Conservation (phyloP, 495 filamentous ascomycete species). For the Parmelia sp. region DNA sequence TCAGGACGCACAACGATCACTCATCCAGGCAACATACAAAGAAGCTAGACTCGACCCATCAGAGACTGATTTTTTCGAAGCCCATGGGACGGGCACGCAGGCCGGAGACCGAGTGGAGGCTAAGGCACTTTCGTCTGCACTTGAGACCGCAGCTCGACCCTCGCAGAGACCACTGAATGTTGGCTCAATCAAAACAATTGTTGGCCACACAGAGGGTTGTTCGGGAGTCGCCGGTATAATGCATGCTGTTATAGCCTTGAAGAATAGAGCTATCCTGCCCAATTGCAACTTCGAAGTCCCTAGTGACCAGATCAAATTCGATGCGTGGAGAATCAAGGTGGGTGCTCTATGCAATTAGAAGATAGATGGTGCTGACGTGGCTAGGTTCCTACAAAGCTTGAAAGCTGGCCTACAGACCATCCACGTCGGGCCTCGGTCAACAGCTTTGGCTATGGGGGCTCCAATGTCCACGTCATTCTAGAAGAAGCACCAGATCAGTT, state of each 20-base stretch:
- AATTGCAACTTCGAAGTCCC: slow-evolving; percentile 43
- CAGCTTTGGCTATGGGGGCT: slow-evolving; percentile 45
- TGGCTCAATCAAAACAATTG: slow-evolving; percentile 50
- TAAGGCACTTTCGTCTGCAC: slow-evolving; percentile 8
- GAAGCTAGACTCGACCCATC: slow-evolving; percentile 19
- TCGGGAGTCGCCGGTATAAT: slow-evolving; percentile 49
- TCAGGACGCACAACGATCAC: slow-evolving; percentile 21
- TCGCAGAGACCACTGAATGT: slow-evolving; percentile 37
- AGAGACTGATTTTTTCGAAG: slow-evolving; percentile 34
- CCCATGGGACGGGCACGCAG: slow-evolving; percentile 46
- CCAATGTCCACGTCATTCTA: slow-evolving; percentile 41
- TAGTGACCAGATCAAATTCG: slow-evolving; percentile 31
- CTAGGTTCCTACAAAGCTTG: neutral
- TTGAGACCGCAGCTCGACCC: slow-evolving; percentile 27
- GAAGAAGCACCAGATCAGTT: slow-evolving; percentile 18
- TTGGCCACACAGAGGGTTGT: slow-evolving; percentile 50
- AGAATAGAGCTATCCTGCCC: slow-evolving; percentile 42
- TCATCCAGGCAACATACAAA: slow-evolving; percentile 24
- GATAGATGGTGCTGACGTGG: neutral
- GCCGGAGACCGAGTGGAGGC: slow-evolving; percentile 47
- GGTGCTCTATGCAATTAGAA: neutral
- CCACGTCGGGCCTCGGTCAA: slow-evolving; percentile 35
- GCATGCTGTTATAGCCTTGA: slow-evolving; percentile 44
- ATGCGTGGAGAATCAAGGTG: slow-evolving; percentile 19
- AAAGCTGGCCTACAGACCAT: neutral